phyloP scores from a whole-genome alignment of 2,329 filamentous ascomycete species.

The Aureobasidium sp. region DNA sequence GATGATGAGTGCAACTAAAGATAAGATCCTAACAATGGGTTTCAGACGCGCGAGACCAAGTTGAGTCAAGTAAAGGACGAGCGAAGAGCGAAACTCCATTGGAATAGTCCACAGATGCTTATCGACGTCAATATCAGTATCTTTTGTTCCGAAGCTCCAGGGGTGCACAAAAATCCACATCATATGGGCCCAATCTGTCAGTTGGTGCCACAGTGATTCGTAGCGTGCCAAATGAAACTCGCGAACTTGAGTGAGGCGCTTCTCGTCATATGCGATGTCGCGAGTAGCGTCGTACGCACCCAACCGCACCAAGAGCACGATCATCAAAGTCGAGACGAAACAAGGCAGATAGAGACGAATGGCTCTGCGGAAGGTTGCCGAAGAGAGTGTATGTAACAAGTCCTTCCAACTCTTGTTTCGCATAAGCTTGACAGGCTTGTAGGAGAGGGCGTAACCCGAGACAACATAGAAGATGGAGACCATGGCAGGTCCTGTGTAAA shows the following conservation, averaged over 20 bases:
- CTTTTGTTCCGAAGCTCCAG: constrained; percentile 17
- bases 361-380: constrained; percentile 28
- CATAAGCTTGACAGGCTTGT: constrained; percentile 36
- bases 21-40: constrained; percentile 40
- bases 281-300: constrained; percentile 24
- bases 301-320: constrained; percentile 20
- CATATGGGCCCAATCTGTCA: constrained; percentile 40
- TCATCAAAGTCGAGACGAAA: constrained; percentile 26
- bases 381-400: constrained; percentile 27
- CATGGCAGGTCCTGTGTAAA: constrained; percentile 61
- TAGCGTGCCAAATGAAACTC: constrained; percentile 23
- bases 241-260: constrained; percentile 18
- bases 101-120: constrained; percentile 67
- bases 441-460: constrained; percentile 66
- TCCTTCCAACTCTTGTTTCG: constrained; percentile 31
- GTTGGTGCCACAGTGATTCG: constrained; percentile 22
- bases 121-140: constrained; percentile 31
- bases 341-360: constrained; percentile 29
- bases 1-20: constrained; percentile 45
- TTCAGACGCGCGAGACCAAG: constrained; percentile 38
- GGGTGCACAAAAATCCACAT: constrained; percentile 33
- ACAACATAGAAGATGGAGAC: constrained; percentile 71
- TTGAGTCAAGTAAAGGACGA: constrained; percentile 62
- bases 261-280: constrained; percentile 22
- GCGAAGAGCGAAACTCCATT: constrained; percentile 65